Conservation (phyloP, 768 basidiomycete species). For the Agaricus sinodeliciosus region DNA sequence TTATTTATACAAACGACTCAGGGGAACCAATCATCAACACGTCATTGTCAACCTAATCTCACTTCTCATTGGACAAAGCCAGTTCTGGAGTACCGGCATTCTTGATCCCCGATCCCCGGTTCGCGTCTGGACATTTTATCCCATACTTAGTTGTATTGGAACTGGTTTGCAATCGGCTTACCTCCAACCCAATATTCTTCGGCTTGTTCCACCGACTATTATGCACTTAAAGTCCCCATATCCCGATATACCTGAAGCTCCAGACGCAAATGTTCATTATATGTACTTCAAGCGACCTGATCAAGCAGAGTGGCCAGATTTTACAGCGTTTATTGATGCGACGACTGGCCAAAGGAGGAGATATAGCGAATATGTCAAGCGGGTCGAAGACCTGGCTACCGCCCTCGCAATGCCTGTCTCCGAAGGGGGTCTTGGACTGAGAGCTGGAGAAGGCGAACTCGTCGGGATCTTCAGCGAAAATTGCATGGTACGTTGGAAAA, state of each 20-base stretch:
- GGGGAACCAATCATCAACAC: too few relatives aligned
- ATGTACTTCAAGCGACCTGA: constrained; percentile 49
- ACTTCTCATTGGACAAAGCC: too few relatives aligned
- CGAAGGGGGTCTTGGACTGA: constrained; percentile 52
- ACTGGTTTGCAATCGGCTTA: too few relatives aligned
- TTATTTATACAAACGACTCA: too few relatives aligned
- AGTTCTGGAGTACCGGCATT: too few relatives aligned
- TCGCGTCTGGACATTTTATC: too few relatives aligned
- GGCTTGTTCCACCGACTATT: neutral
- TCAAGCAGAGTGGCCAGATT: constrained; percentile 50
- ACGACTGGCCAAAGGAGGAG: constrained; percentile 39
- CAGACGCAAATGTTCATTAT: constrained; percentile 49
- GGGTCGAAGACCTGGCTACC: constrained; percentile 49
- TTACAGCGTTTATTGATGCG: constrained; percentile 48
- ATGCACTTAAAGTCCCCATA: constrained; percentile 58
- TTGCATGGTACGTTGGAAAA: constrained; percentile 40
- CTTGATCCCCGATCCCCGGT: too few relatives aligned
- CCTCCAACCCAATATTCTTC: too few relatives aligned
- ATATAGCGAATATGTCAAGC: constrained; percentile 42
- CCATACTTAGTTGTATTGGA: too few relatives aligned
- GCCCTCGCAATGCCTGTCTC: constrained; percentile 40
- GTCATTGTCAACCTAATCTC: too few relatives aligned
- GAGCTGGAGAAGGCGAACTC: constrained; percentile 41
- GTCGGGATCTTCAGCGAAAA: constrained; percentile 70
- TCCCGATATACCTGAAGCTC: constrained; percentile 42